A percentile compares a stretch with the other conserved stretches of the same genome.
Evolutionary conservation across 2,329 filamentous ascomycete genomes (phyloP).

Genomic region (Fusarium chlamydosporum): DNA sequence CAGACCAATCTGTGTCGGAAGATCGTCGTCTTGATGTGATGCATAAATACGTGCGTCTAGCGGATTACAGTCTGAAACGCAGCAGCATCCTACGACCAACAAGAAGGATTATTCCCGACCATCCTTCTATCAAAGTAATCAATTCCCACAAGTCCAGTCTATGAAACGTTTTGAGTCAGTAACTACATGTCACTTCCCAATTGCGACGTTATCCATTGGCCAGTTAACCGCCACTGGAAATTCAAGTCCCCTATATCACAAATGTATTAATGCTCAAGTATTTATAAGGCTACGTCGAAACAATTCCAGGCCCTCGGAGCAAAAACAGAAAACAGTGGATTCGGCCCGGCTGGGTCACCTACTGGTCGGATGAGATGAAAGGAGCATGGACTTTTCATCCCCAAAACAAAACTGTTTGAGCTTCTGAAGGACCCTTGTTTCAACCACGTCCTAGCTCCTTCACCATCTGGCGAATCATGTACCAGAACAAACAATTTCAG

Average conservation of each 20-base stretch:
- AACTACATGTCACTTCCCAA: rapidly evolving
- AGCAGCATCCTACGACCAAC: slow-evolving; percentile 23
- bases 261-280: background rate
- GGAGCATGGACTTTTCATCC: slow-evolving; percentile 35
- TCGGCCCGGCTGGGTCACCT: slow-evolving; percentile 25
- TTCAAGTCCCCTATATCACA: background rate
- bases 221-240: background rate
- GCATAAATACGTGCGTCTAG: slow-evolving; percentile 36
- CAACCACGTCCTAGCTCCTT: slow-evolving; percentile 24
- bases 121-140: background rate
- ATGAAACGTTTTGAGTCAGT: slow-evolving; percentile 21
- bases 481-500: slow-evolving; percentile 27
- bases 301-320: background rate
- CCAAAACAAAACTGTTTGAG: slow-evolving; percentile 7
- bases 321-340: background rate
- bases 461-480: slow-evolving; percentile 22
- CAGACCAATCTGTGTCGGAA: background rate
- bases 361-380: slow-evolving; percentile 32
- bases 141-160: rapidly evolving
- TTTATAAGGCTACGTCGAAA: background rate
- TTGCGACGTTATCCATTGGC: background rate
- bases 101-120: background rate
- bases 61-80: slow-evolving; percentile 24
- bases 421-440: slow-evolving; percentile 29
- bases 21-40: background rate